Base-by-base conservation (phyloP, 768 basidiomycete genomes). In the Flagelloscypha sp. region DNA sequence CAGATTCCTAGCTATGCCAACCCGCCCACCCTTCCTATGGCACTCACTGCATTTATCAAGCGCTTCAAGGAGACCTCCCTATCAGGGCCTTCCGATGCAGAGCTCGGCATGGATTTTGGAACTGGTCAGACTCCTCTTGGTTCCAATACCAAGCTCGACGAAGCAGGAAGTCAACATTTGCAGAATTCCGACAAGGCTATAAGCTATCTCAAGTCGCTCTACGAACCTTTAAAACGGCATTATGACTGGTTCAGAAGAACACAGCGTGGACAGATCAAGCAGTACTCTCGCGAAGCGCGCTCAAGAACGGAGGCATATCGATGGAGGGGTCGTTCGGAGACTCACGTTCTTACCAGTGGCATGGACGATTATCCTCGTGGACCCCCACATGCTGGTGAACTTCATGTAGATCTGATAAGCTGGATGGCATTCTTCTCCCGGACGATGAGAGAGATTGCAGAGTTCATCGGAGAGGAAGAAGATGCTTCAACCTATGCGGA, bases 311-410 rank as follows among this genome's bases (percentile, higher is more conserved):
- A 97, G 57, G 92, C 74, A 2, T 98, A 95, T 61, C 74, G 93
- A 22, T 98, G 93, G 94, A 75, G 94, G 21, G 93, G 93, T 19
- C 69, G 93, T 27, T 84, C 87, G 6, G 72, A 79, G 48, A 69
- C 70, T 18, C 90, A 94, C 57, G 84, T 98, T 24, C 62, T 98
- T 38, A 95, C 94, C 0, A 88, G 84, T 48, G 93, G 93, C 1
- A 81, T 98, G 79, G 93, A 98, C 54, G 93, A 98, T 58, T 97
- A 93, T 56, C 93, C 93, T 8, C 73, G 93, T 36, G 90, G 85
- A 10, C 76, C 79, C 18, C 84, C 93, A 5, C 88, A 92, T 50
- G 70, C 79, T 2, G 93, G 94, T 32, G 93, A 97, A 61, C 65
- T 98, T 30, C 93, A 98, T 55, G 56, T 97, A 40, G 93, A 98